Percentiles rank a stretch among this genome's conserved stretches.
Evolutionary conservation across 345 rosid species (phyloP).

Genomic region (Pistacia vera): DNA sequence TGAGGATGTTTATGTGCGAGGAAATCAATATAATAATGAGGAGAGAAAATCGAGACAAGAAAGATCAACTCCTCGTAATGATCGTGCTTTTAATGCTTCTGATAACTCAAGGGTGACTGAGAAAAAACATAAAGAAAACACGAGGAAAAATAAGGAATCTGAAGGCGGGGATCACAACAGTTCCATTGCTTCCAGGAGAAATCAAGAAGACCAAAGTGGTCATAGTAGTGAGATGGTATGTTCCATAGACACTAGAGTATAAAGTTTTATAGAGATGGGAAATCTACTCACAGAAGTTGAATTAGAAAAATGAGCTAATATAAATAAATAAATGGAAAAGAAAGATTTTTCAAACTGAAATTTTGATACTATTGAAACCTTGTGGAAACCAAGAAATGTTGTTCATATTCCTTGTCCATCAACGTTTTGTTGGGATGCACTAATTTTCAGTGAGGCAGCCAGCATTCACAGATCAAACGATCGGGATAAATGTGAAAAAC

Average conservation of each 20-base stretch:
- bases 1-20: conserved; percentile 59
- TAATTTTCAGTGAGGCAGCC: conserved; percentile 3
- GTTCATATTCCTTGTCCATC: conserved; percentile 8
- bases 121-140: conserved; percentile 67
- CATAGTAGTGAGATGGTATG: conserved; percentile 72
- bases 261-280: conserved; percentile 17
- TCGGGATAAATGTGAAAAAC: background rate
- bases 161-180: conserved; percentile 56
- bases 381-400: conserved; percentile 11
- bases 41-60: conserved; percentile 81
- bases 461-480: conserved; percentile 1
- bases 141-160: conserved; percentile 67
- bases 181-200: conserved; percentile 51
- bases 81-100: conserved; percentile 46
- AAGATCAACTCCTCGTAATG: conserved; percentile 57
- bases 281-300: conserved; percentile 18
- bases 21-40: conserved; percentile 47
- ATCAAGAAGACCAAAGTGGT: conserved; percentile 70
- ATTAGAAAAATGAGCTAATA: conserved; percentile 21
- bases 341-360: conserved; percentile 15
- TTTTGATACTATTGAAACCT: conserved; percentile 15
- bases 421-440: background rate
- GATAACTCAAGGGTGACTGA: conserved; percentile 69
- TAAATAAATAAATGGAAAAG: conserved; percentile 9
- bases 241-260: conserved; percentile 34